phyloP scores from a whole-genome alignment of 305 asterid species.

The Euphrasia arctica region DNA sequence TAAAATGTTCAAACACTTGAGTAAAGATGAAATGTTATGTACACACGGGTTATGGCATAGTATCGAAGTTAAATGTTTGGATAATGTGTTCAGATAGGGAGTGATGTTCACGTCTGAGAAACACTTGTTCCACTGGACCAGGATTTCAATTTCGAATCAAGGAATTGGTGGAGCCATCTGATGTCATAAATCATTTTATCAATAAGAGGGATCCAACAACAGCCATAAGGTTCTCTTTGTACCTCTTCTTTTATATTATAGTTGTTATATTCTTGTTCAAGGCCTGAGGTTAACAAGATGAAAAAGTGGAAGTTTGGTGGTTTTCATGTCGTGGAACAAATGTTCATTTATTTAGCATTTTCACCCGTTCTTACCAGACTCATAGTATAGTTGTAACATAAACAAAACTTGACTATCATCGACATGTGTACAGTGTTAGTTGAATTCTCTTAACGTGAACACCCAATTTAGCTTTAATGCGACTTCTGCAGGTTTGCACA shows the following conservation, averaged over 20 bases:
- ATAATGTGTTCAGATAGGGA: conserved; percentile 19
- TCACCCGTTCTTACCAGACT: conserved; percentile 9
- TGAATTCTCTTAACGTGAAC: conserved; percentile 15
- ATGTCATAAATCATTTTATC: conserved; percentile 60
- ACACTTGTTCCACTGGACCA: conserved; percentile 35
- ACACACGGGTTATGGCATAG: conserved; percentile 5
- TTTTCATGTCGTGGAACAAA: conserved; percentile 15
- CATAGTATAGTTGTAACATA: conserved; percentile 3
- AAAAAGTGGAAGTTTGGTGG: conserved; percentile 12
- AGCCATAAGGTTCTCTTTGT: conserved; percentile 61
- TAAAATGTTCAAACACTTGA: conserved; percentile 2
- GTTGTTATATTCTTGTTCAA: conserved; percentile 3
- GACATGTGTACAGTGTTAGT: conserved; percentile 3
- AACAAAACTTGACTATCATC: conserved; percentile 1
- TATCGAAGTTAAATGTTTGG: conserved; percentile 12
- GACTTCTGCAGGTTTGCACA: conserved; percentile 65
- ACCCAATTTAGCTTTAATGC: conserved; percentile 21
- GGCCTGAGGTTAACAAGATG: conserved; percentile 1
- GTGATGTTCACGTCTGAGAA: conserved; percentile 21
- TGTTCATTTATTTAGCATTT: neutral
- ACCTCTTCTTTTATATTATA: conserved; percentile 6
- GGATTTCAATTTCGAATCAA: conserved; percentile 57
- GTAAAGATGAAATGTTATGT: neutral
- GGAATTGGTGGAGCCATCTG: conserved; percentile 56
- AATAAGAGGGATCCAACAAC: conserved; percentile 56